phyloP scores from a whole-genome alignment of 768 basidiomycete species.

The Russula olivacea region DNA sequence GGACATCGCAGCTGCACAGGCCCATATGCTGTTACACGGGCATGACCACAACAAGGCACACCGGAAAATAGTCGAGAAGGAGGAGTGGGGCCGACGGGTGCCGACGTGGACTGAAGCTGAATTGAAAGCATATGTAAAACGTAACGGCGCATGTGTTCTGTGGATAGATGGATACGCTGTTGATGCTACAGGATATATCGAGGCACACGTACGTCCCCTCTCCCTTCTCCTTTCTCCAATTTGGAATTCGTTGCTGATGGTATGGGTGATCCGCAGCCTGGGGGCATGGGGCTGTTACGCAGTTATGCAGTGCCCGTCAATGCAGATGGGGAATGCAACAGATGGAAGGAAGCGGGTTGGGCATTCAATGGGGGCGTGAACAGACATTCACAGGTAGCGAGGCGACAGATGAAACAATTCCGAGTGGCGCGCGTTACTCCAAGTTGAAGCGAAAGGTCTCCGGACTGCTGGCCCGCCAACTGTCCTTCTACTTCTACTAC shows the following conservation, averaged over 20 bases:
- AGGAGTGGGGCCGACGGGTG: constrained; percentile 32
- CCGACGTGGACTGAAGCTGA: constrained; percentile 39
- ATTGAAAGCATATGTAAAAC: constrained; percentile 35
- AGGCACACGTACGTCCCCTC: constrained; percentile 55
- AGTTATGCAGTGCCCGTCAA: constrained; percentile 39
- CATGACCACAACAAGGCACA: constrained; percentile 23
- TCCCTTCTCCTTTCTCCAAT: not conserved
- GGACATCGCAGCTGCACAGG: constrained; percentile 45
- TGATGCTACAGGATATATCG: constrained; percentile 55
- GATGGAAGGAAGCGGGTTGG: constrained; percentile 47
- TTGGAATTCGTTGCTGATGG: not conserved
- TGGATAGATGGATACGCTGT: constrained; percentile 56
- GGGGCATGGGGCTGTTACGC: constrained; percentile 49
- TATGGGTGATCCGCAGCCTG: constrained; percentile 43
- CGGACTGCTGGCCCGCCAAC: not conserved
- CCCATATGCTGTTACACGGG: constrained; percentile 45
- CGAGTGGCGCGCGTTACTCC: constrained; percentile 37
- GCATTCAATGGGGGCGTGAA: constrained; percentile 71
- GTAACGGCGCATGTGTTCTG: constrained; percentile 42
- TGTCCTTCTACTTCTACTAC: too few relatives aligned
- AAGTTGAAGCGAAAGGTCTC: not conserved
- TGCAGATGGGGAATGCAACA: constrained; percentile 1
- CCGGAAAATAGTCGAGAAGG: constrained; percentile 15
- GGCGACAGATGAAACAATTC: constrained; percentile 42
- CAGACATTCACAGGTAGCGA: constrained; percentile 58